phyloP scores from a whole-genome alignment of 768 basidiomycete species.

The Guyanaporus albipodus region DNA sequence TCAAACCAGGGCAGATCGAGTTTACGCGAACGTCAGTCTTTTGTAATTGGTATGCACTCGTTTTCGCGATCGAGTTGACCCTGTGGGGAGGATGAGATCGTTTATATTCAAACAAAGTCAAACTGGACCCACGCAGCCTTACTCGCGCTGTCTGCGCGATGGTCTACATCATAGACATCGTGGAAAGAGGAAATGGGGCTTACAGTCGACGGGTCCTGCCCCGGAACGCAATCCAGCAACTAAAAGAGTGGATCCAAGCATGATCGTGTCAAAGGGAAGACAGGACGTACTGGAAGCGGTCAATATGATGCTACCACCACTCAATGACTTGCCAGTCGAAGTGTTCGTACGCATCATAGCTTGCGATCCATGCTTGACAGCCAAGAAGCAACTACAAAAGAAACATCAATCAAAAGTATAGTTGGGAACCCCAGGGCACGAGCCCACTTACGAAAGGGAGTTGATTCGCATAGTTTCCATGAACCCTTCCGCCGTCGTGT shows the following conservation, averaged over 20 bases:
- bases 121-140: conserved; percentile 75
- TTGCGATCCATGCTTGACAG: conserved; percentile 78
- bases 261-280: background rate
- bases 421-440: conserved; percentile 1
- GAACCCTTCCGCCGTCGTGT: conserved; percentile 61
- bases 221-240: conserved; percentile 83
- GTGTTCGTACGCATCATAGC: conserved; percentile 73
- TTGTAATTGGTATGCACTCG: conserved; percentile 72
- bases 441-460: conserved; percentile 46
- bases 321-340: conserved; percentile 61
- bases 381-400: conserved; percentile 72
- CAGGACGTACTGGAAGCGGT: conserved; percentile 69
- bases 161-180: conserved; percentile 10
- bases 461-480: conserved; percentile 80
- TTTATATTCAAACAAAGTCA: background rate
- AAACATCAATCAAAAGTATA: conserved; percentile 1
- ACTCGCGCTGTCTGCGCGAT: conserved; percentile 72
- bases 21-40: conserved; percentile 86
- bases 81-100: conserved; percentile 35
- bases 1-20: conserved; percentile 85
- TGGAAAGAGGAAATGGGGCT: conserved; percentile 27
- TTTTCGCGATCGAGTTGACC: conserved; percentile 86
- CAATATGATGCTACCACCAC: conserved; percentile 81
- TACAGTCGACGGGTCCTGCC: conserved; percentile 79
- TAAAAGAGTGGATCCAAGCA: conserved; percentile 32